A percentile compares a stretch with the other conserved stretches of the same genome.
Evolutionary conservation across 768 basidiomycete genomes (phyloP).

Genomic region (Mycena polygramma): DNA sequence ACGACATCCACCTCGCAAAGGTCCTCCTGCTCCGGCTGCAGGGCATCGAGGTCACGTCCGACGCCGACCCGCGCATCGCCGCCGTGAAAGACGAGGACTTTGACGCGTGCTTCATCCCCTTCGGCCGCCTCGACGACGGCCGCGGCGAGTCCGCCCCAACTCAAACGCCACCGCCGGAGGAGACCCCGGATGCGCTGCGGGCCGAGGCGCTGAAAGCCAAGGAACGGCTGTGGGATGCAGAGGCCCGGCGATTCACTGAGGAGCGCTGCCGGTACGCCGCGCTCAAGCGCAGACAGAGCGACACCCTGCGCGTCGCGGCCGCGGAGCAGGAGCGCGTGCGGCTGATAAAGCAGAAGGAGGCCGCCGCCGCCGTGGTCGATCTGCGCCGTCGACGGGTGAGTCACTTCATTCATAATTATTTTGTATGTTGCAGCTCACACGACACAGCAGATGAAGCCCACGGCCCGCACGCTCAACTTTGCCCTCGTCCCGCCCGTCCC

Average conservation of each 20-base stretch:
- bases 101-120: slow-evolving; percentile 61
- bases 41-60: slow-evolving; percentile 70
- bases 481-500: slow-evolving; percentile 33
- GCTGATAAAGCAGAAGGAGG: slow-evolving; percentile 36
- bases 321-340: slow-evolving; percentile 31
- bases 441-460: slow-evolving; percentile 26
- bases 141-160: slow-evolving; percentile 12
- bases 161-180: background rate
- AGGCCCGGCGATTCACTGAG: slow-evolving; percentile 35
- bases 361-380: slow-evolving; percentile 24
- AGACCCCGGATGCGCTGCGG: background rate
- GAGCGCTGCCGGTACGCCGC: slow-evolving; percentile 17
- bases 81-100: slow-evolving; percentile 68
- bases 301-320: slow-evolving; percentile 5
- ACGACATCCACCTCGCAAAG: slow-evolving; percentile 77
- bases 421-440: no score
- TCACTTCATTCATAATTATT: background rate
- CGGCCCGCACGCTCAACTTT: slow-evolving; percentile 35
- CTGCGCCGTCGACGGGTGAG: slow-evolving; percentile 8
- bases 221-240: slow-evolving; percentile 35
- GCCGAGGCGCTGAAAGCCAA: slow-evolving; percentile 10
- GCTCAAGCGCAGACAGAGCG: slow-evolving; percentile 4
- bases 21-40: slow-evolving; percentile 72
- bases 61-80: slow-evolving; percentile 74
- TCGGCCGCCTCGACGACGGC: slow-evolving; percentile 49